Percentiles rank a stretch among this genome's conserved stretches.
phyloP scores from a whole-genome alignment of 1,139 yeast species.

The Debaryomyces robertsiae region DNA sequence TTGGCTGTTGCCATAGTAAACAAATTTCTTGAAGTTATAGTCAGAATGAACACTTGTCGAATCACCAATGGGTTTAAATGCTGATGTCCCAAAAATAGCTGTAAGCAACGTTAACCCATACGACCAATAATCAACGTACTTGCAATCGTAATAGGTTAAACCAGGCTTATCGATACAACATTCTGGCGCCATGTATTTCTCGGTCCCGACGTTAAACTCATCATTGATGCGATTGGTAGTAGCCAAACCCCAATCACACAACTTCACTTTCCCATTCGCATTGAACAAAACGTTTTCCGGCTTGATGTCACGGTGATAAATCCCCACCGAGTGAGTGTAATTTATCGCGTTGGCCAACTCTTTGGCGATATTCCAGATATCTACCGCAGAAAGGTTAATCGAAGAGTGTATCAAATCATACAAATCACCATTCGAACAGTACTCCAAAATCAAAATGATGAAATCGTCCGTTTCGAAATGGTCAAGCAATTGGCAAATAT shows the following conservation, averaged over 20 bases:
- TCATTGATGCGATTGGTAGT: slow-evolving; percentile 36
- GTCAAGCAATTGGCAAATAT: slow-evolving; percentile 49
- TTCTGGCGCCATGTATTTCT: slow-evolving; percentile 62
- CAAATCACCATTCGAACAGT: slow-evolving; percentile 52
- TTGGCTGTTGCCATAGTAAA: slow-evolving; percentile 33
- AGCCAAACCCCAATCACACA: slow-evolving; percentile 62
- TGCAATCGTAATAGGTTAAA: slow-evolving; percentile 33
- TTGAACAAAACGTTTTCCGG: slow-evolving; percentile 55
- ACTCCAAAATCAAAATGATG: slow-evolving; percentile 51
- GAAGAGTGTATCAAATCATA: slow-evolving; percentile 45
- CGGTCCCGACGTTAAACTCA: slow-evolving; percentile 58
- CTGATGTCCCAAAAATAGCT: slow-evolving; percentile 51
- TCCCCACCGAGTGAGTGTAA: slow-evolving; percentile 44
- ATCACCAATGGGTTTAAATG: slow-evolving; percentile 35
- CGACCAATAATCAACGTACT: slow-evolving; percentile 46
- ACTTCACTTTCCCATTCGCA: slow-evolving; percentile 42
- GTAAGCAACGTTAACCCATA: slow-evolving; percentile 47
- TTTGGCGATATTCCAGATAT: slow-evolving; percentile 32
- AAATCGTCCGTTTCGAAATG: slow-evolving; percentile 42
- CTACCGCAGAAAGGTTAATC: slow-evolving; percentile 22
- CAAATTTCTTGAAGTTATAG: slow-evolving; percentile 43
- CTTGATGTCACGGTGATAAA: slow-evolving; percentile 57
- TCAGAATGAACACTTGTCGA: slow-evolving; percentile 26
- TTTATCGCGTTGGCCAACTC: slow-evolving; percentile 44
- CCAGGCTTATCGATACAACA: slow-evolving; percentile 27